Evolutionary conservation across 2,329 filamentous ascomycete species (phyloP).

Genomic region (Clarireedia homoeocarpa): DNA sequence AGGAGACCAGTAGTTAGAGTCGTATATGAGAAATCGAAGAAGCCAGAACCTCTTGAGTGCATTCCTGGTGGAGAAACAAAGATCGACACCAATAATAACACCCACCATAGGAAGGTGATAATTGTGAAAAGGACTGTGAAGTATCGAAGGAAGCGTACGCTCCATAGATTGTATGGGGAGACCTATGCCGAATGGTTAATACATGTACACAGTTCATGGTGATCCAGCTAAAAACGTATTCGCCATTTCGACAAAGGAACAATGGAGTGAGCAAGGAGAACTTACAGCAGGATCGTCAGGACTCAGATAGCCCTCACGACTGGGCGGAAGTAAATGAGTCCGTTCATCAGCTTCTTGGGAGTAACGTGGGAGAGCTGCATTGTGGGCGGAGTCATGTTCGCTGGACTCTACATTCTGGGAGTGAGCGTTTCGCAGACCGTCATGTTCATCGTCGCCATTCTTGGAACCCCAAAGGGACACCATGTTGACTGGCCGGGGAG

Average conservation of each 20-base stretch:
- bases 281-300: slow-evolving; percentile 75
- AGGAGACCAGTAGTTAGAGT: slow-evolving; percentile 71
- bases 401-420: slow-evolving; percentile 20
- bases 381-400: slow-evolving; percentile 4
- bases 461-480: slow-evolving; percentile 48
- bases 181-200: slow-evolving; percentile 33
- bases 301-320: slow-evolving; percentile 49
- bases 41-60: slow-evolving; percentile 82
- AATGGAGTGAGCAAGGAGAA: slow-evolving; percentile 4
- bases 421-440: slow-evolving; percentile 1
- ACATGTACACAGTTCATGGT: background rate
- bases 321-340: slow-evolving; percentile 32
- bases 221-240: background rate
- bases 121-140: slow-evolving; percentile 68
- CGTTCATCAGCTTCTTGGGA: slow-evolving; percentile 47
- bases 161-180: slow-evolving; percentile 92
- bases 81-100: slow-evolving; percentile 75
- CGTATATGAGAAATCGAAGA: slow-evolving; percentile 80
- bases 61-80: slow-evolving; percentile 88
- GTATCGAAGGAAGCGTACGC: slow-evolving; percentile 71
- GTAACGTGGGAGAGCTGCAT: slow-evolving; percentile 20
- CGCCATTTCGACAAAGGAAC: too few species aligned
- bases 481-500: slow-evolving; percentile 30
- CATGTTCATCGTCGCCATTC: slow-evolving; percentile 35
- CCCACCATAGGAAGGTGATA: slow-evolving; percentile 86